Conservation (phyloP, 805 yeast species). For the Lachancea sp. region DNA sequence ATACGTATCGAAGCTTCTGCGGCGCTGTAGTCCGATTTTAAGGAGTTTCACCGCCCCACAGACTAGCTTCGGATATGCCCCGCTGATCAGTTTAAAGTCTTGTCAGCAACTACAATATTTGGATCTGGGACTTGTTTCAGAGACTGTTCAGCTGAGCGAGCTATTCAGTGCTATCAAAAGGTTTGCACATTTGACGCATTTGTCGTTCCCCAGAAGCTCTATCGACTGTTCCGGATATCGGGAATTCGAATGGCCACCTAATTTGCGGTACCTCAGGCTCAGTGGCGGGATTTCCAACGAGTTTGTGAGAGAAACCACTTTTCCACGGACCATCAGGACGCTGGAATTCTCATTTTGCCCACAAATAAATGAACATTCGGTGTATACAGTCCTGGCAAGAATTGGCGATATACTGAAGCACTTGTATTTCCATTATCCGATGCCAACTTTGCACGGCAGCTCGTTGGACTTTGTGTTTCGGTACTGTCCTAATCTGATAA, state of each 20-base stretch:
- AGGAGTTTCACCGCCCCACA: conserved; percentile 83
- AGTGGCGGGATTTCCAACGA: conserved; percentile 88
- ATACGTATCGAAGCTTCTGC: conserved; percentile 70
- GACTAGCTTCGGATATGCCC: conserved; percentile 88
- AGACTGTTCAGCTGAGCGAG: conserved; percentile 77
- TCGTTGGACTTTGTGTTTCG: conserved; percentile 68
- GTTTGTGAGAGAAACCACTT: conserved; percentile 59
- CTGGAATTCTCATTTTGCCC: conserved; percentile 89
- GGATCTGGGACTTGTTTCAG: conserved; percentile 83
- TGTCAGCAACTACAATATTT: conserved; percentile 59
- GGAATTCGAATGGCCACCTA: conserved; percentile 66
- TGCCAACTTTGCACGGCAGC: conserved; percentile 68
- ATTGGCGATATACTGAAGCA: conserved; percentile 61
- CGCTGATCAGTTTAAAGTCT: conserved; percentile 69
- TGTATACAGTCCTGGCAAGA: conserved; percentile 52
- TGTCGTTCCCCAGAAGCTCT: conserved; percentile 87
- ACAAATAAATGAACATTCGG: conserved; percentile 54
- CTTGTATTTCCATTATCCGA: conserved; percentile 73
- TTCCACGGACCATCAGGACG: conserved; percentile 65
- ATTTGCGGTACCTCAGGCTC: conserved; percentile 60
- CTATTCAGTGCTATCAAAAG: conserved; percentile 67
- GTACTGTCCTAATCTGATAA: conserved; percentile 66
- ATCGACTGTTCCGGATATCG: conserved; percentile 53
- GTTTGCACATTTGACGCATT: conserved; percentile 55
- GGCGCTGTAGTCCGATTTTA: conserved; percentile 64